These are phyloP conservation scores for Phaeosphaeriaceae sp. DNA, from an alignment of 2,329 filamentous ascomycete genomes.

Conservation along the genomic window DNA sequence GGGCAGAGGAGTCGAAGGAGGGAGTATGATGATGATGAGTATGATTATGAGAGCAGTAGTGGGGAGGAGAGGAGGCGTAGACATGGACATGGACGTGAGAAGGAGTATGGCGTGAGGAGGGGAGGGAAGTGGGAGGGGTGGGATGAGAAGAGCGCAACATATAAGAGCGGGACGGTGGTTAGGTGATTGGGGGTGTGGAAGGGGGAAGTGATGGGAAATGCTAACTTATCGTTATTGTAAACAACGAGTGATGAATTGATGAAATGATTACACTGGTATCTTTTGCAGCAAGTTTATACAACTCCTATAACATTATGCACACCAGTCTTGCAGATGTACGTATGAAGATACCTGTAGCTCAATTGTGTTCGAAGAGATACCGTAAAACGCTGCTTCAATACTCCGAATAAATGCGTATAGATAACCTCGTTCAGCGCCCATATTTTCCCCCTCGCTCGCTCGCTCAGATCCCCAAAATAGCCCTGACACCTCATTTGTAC, in stretches of 20 bases:
- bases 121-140: slow-evolving; percentile 43
- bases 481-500: not conserved
- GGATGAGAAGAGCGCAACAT: slow-evolving; percentile 45
- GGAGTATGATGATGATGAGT: slow-evolving; percentile 34
- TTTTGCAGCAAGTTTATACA: too few relatives aligned
- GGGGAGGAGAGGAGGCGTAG: slow-evolving; percentile 11
- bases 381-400: not conserved
- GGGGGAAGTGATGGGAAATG: too few relatives aligned
- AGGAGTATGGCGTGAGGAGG: slow-evolving; percentile 43
- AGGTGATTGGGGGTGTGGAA: too few relatives aligned
- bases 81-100: slow-evolving; percentile 48
- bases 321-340: too few relatives aligned
- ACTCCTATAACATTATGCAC: too few relatives aligned
- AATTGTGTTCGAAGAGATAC: not conserved
- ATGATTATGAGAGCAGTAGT: slow-evolving; percentile 16
- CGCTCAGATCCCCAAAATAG: not conserved
- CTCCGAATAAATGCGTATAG: not conserved
- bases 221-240: too few relatives aligned
- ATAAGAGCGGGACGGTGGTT: slow-evolving; percentile 66
- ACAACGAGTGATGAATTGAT: not conserved
- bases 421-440: not conserved
- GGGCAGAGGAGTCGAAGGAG: slow-evolving; percentile 40
- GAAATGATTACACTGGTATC: not conserved
- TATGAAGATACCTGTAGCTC: too few relatives aligned
- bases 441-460: not conserved